Evolutionary conservation across 768 basidiomycete genomes (phyloP), one percentile per base, ranked within the genome.

Genomic region (Clitopilus hobsonii): DNA sequence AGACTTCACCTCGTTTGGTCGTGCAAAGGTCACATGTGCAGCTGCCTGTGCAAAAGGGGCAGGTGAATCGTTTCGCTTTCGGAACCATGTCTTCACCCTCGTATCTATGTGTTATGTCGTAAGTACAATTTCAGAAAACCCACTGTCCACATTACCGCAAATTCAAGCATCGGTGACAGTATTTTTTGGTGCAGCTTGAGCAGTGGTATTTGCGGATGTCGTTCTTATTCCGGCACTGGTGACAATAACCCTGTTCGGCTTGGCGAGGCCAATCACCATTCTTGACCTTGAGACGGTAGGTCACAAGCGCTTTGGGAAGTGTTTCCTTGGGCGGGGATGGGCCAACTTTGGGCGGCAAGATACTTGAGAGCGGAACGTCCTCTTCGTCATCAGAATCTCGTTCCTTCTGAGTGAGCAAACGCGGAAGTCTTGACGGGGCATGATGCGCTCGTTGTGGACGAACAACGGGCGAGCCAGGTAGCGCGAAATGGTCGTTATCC

Each of bases 21-120:
- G 41, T 45, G 22, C 41, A 45, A 20, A 45, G 5, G 18, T 45
- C 41, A 23, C 41, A 45, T 18, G 41, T 80, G 64, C 83, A 85
- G 10, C 57, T 73, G 10, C 67, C 60, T 2, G 62, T 60, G 60
- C 82, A 84, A 13, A 23, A 58, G 0, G 83, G 83, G 58, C 83
- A 85, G n/a, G 22, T 60, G 53, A 51, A 75, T 77, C 16, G 60
- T 52, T 24, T 55, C 18, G 7, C 53, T 26, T 0, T 10, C 8
- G 32, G 56, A 38, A 20, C 59, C 6, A 52, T 50, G 25, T 61
- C 26, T 14, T 53, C 52, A 2, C 64, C 61, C 5, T 61, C 63
- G 54, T 72, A 73, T 32, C 73, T 74, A 36, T 23, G 26, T 26
- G 54, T 38, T 24, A 14, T 52, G 1, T 24, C 26, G 8, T 14